Evolutionary conservation across 208 protist species (phyloP), one percentile per base, ranked within the genome.

Genomic region (Trypanosoma avium): DNA sequence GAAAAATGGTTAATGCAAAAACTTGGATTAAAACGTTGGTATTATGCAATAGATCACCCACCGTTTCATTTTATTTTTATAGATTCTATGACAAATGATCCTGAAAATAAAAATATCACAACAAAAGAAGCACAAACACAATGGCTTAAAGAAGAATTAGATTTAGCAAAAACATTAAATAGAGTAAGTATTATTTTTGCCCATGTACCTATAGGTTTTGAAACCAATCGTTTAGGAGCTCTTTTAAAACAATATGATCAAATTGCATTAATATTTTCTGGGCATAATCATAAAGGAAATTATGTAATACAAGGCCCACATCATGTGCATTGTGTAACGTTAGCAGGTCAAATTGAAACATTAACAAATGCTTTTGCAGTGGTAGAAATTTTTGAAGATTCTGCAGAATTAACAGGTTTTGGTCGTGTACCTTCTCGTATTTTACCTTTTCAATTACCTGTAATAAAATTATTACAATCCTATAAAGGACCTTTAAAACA

Each of bases 31-130:
- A 5, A 42, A 24, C 40, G 48, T 29, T 73, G 52, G 55, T 69
- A 64, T 26, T 77, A 77, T 56, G 45, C 57, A n/a, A 59, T 77
- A 40, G 52, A 67, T 45, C 38, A 72, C 55, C 54, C 47, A n/a
- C 71, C 71, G 10, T 77, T 77, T 52, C 26, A 46, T 42, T 68
- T 77, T 47, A 67, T 77, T 40, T 61, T 77, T 49, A 19, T 77
- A 4, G 66, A 77, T 55, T 66, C 54, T 27, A 69, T 77, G 64
- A 56, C 49, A 29, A 59, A 73, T 36, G 52, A 60, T 38, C 65
- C 64, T 10, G 45, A 60, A 50, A 52, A 48, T 27, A 53, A 3
- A 9, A 61, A 68, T 55, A 24, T 19, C 5, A 55, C 33, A 5
- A 29, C 40, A 33, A 77, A 77, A 35, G 57, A 65, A 26, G 27